These are phyloP conservation scores for Ilyonectria sp. DNA, from an alignment of 2,329 filamentous ascomycete species.

Conservation along the genomic window DNA sequence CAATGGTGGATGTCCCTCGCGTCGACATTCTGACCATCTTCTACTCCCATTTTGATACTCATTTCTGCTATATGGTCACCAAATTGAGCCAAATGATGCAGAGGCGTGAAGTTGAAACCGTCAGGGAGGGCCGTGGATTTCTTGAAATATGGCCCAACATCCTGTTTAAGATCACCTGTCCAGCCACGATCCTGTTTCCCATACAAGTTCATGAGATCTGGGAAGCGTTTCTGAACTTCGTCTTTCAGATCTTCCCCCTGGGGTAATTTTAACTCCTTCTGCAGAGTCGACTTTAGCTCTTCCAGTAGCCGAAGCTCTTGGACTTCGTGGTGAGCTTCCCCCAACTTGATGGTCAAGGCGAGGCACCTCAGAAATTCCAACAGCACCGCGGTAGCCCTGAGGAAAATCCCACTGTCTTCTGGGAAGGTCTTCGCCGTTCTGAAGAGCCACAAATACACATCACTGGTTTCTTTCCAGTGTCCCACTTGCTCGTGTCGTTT, in stretches of 20 bases:
- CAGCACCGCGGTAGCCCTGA: slow-evolving; percentile 33
- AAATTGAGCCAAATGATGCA: no score
- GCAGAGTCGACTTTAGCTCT: neutral
- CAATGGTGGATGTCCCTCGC: slow-evolving; percentile 39
- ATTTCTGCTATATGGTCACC: no score
- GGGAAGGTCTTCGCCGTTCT: slow-evolving; percentile 22
- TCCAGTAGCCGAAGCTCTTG: neutral
- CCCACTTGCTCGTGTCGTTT: slow-evolving; percentile 25
- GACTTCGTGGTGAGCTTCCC: neutral
- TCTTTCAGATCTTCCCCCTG: no score
- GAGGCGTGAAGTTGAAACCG: no score
- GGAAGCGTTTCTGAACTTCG: no score
- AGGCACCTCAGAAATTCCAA: slow-evolving; percentile 36
- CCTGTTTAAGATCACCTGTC: no score
- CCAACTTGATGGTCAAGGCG: slow-evolving; percentile 18
- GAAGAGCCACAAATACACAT: slow-evolving; percentile 38
- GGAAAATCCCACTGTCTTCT: neutral
- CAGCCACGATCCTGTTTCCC: neutral
- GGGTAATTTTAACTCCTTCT: no score
- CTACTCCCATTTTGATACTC: no score
- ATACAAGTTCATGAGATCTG: neutral
- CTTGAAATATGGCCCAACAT: no score
- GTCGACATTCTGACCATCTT: slow-evolving; percentile 20
- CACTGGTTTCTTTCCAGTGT: slow-evolving; percentile 31
- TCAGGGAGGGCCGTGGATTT: no score